These are phyloP conservation scores for Phytophthora pluvialis DNA, from an alignment of 352 stramenopile genomes.

Conservation along the genomic window DNA sequence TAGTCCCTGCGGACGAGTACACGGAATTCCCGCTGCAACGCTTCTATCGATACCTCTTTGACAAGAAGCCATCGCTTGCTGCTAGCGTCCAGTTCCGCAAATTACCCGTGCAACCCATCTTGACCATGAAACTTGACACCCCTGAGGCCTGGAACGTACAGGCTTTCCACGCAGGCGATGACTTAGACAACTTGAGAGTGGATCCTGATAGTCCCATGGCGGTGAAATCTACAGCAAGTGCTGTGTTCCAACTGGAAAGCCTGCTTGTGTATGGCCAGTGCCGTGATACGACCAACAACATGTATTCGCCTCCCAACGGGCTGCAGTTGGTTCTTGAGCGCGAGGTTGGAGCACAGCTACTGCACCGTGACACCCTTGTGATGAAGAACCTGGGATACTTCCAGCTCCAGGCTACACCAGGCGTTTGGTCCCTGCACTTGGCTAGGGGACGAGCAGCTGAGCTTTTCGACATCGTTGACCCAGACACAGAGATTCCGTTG, in stretches of 20 bases:
- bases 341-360: constrained; percentile 52
- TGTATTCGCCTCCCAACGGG: constrained; percentile 86
- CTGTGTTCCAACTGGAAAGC: constrained; percentile 88
- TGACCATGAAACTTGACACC: constrained; percentile 94
- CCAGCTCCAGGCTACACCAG: constrained; percentile 97
- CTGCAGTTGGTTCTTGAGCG: constrained; percentile 92
- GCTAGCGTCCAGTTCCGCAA: constrained; percentile 75
- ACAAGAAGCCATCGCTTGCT: constrained; percentile 52
- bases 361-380: constrained; percentile 96
- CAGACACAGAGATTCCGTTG: constrained; percentile 45
- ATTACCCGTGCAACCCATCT: constrained; percentile 85
- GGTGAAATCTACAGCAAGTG: constrained; percentile 67
- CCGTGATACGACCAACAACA: constrained; percentile 81
- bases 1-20: constrained; percentile 74
- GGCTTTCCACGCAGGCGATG: constrained; percentile 62
- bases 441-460: constrained; percentile 78
- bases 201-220: constrained; percentile 62
- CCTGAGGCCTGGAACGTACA: constrained; percentile 95
- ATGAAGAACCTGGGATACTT: constrained; percentile 99
- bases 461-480: constrained; percentile 81
- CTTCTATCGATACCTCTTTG: constrained; percentile 94
- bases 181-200: constrained; percentile 93
- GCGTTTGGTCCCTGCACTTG: constrained; percentile 94
- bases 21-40: constrained; percentile 90
- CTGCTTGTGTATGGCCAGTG: constrained; percentile 93